A percentile compares a stretch with the other conserved stretches of the same genome.
Evolutionary conservation across 352 stramenopile species (phyloP).

Genomic region (Phytophthora syringae): DNA sequence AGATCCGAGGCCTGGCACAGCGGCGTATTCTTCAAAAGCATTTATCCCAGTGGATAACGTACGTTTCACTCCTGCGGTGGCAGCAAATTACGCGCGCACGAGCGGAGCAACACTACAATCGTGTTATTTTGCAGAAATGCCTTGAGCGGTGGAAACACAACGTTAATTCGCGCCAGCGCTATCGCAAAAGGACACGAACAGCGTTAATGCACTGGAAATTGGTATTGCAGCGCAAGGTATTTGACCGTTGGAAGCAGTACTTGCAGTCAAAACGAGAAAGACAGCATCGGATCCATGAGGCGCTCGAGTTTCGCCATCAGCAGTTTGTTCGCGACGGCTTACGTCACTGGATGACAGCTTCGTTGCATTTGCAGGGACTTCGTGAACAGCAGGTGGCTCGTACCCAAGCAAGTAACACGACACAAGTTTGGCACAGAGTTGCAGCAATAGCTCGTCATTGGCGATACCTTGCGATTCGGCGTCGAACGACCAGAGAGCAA

Average conservation of each 20-base stretch:
- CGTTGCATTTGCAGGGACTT: slow-evolving; percentile 42
- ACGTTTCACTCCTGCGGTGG: slow-evolving; percentile 47
- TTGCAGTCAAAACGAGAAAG: slow-evolving; percentile 35
- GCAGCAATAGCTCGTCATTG: slow-evolving; percentile 44
- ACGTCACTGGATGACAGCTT: slow-evolving; percentile 54
- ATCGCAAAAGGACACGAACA: slow-evolving; percentile 35
- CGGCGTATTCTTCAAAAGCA: slow-evolving; percentile 23
- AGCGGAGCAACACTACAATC: slow-evolving; percentile 39
- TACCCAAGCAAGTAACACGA: slow-evolving; percentile 28
- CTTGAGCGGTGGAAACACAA: slow-evolving; percentile 45
- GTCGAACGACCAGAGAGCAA: slow-evolving; percentile 10
- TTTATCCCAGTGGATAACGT: slow-evolving; percentile 42
- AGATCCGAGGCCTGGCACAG: slow-evolving; percentile 40
- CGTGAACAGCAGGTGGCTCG: slow-evolving; percentile 34
- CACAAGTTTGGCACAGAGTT: slow-evolving; percentile 36
- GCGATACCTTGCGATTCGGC: slow-evolving; percentile 29
- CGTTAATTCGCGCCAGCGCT: not conserved
- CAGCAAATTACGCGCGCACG: slow-evolving; percentile 45
- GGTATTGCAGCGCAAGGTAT: slow-evolving; percentile 35
- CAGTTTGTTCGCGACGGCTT: slow-evolving; percentile 53
- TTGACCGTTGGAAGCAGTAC: slow-evolving; percentile 48
- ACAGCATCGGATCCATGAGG: slow-evolving; percentile 51
- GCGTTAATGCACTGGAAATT: slow-evolving; percentile 68
- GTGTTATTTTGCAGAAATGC: slow-evolving; percentile 34
- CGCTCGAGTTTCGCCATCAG: slow-evolving; percentile 58